phyloP scores from a whole-genome alignment of 345 rosid genomes.

The Eucalyptus paniculata region DNA sequence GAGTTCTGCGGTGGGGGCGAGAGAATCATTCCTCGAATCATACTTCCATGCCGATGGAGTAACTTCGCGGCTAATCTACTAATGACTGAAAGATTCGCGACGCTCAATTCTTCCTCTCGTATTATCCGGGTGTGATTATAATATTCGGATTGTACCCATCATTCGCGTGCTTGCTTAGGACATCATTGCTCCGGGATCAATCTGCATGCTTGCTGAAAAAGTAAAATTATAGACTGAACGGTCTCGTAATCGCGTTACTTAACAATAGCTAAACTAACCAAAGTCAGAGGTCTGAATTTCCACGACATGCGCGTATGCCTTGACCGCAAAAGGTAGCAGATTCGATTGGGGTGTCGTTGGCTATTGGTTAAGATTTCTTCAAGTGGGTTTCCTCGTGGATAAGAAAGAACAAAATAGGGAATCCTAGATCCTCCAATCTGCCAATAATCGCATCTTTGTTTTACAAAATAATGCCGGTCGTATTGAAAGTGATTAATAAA shows the following conservation, averaged over 20 bases:
- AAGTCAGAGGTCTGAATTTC: not conserved
- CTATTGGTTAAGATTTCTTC: not conserved
- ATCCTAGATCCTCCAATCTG: not conserved
- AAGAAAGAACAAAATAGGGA: not conserved
- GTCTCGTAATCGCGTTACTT: not conserved
- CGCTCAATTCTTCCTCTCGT: not conserved
- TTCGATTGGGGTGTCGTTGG: not conserved
- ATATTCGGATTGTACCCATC: not conserved
- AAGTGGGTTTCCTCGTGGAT: not conserved
- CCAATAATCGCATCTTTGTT: not conserved
- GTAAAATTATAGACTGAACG: not conserved
- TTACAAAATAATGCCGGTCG: not conserved
- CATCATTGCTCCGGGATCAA: not conserved
- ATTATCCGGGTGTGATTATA: not conserved
- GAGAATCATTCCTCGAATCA: not conserved
- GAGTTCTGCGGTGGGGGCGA: not conserved
- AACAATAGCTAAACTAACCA: not conserved
- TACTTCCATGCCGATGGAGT: not conserved
- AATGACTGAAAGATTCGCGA: not conserved
- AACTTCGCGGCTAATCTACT: not conserved
- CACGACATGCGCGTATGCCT: not conserved
- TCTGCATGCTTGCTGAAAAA: not conserved
- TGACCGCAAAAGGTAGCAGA: not conserved
- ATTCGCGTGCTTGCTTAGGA: not conserved
- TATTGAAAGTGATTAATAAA: not conserved